These are phyloP conservation scores for Annona squamosa DNA, from an alignment of 164 flowering plant species.

Conservation along the genomic window DNA sequence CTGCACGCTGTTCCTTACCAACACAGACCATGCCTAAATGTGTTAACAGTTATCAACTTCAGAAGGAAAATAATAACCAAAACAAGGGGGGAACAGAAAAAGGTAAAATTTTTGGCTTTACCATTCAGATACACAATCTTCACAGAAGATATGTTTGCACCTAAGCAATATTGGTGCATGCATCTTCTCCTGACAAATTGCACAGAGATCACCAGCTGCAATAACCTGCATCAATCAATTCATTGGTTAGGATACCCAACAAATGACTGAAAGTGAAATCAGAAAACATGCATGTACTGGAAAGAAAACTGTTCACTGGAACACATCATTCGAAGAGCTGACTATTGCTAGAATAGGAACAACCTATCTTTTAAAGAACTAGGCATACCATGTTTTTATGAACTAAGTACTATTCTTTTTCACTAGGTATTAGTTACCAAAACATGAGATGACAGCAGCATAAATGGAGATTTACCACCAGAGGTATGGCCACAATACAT, in stretches of 20 bases:
- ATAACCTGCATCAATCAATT: slow-evolving; percentile 48
- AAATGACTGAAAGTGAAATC: neutral
- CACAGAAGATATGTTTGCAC: slow-evolving; percentile 94
- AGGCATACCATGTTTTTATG: too few relatives aligned
- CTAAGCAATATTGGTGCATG: slow-evolving; percentile 90
- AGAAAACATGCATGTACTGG: neutral
- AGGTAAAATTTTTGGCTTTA: slow-evolving; percentile 17
- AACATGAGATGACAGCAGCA: too few relatives aligned
- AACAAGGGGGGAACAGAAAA: neutral
- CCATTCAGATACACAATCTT: slow-evolving; percentile 98
- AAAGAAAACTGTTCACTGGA: neutral
- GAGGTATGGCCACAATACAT: too few relatives aligned
- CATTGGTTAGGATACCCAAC: too few relatives aligned
- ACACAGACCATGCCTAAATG: neutral
- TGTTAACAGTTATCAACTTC: neutral
- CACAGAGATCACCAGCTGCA: slow-evolving; percentile 94
- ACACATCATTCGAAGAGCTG: neutral
- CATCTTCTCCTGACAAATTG: slow-evolving; percentile 98
- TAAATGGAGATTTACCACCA: too few relatives aligned
- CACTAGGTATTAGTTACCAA: too few relatives aligned
- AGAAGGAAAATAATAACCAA: neutral
- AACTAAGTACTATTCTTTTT: too few relatives aligned
- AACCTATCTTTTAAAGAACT: too few relatives aligned
- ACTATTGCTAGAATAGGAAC: too few relatives aligned
- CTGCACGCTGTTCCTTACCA: neutral